Percentiles rank a stretch among this genome's conserved stretches.
phyloP scores from a whole-genome alignment of 192 early-diverging fungal species.

The Coemansia sp. region DNA sequence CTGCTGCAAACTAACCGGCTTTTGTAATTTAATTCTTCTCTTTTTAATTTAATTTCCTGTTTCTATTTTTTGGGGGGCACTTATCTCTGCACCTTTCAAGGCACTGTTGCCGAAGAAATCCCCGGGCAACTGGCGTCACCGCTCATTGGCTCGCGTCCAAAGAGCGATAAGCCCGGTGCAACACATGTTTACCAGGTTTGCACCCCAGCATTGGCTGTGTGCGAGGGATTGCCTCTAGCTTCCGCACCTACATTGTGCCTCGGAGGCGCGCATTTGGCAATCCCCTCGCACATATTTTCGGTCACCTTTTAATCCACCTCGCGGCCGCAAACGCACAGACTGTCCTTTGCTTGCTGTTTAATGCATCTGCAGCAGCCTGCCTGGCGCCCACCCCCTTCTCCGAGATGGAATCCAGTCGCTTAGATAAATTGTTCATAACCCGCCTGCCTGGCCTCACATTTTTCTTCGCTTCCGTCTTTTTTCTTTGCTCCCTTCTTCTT shows the following conservation, averaged over 20 bases:
- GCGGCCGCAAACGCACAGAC: not conserved
- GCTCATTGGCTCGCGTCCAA: not conserved
- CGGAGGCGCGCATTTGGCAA: conserved; percentile 6
- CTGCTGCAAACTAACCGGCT: not conserved
- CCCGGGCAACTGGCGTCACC: not conserved
- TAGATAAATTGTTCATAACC: not conserved
- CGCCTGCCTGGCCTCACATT: conserved; percentile 16
- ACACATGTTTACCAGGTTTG: too few species aligned
- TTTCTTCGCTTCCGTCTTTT: conserved; percentile 12
- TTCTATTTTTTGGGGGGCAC: not conserved
- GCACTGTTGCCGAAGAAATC: conserved; percentile 2
- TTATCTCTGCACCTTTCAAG: not conserved
- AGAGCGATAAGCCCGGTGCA: not conserved
- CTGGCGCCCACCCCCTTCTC: not conserved
- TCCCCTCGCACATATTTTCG: conserved; percentile 7
- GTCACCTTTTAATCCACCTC: not conserved
- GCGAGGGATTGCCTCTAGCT: not conserved
- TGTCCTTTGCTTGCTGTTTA: not conserved
- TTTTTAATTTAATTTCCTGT: not conserved
- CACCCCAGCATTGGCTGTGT: not conserved
- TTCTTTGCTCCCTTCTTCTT: conserved; percentile 4
- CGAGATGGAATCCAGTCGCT: not conserved
- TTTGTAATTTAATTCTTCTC: not conserved
- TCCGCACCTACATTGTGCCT: not conserved
- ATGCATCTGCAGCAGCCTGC: too few species aligned